Evolutionary conservation across 129 eudicot species (phyloP).

Genomic region (Artemisia tridentata): DNA sequence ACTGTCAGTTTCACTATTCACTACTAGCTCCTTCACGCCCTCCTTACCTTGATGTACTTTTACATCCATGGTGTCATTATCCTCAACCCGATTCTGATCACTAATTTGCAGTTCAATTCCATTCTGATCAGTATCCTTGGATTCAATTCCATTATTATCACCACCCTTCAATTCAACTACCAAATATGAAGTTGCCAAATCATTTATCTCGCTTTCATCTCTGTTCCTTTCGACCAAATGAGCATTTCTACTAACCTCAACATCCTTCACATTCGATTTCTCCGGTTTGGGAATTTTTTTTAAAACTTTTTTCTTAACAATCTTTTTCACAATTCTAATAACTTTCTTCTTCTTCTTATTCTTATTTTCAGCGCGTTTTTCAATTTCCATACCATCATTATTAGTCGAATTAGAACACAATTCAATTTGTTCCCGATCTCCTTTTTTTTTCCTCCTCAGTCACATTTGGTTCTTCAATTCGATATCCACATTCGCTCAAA

Average conservation of each 20-base stretch:
- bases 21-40: conserved; percentile 29
- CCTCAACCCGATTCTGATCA: too few relatives aligned
- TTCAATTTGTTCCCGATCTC: too few relatives aligned
- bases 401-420: too few relatives aligned
- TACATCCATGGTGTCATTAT: conserved; percentile 16
- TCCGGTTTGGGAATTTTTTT: background rate
- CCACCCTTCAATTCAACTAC: background rate
- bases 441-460: conserved; percentile 21
- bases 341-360: too few relatives aligned
- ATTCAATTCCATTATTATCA: background rate
- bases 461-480: background rate
- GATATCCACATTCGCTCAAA: background rate
- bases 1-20: conserved; percentile 25
- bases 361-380: background rate
- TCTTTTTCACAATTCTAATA: background rate
- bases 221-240: conserved; percentile 14
- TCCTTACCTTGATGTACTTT: conserved; percentile 20
- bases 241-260: too few relatives aligned
- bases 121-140: background rate
- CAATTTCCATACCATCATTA: conserved; percentile 26
- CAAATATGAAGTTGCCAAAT: conserved; percentile 6
- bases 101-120: background rate
- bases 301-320: background rate
- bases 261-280: background rate
- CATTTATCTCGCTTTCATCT: conserved; percentile 22